phyloP scores from a whole-genome alignment of 208 protist genomes.

The Herpetomonas samuelpessoai region DNA sequence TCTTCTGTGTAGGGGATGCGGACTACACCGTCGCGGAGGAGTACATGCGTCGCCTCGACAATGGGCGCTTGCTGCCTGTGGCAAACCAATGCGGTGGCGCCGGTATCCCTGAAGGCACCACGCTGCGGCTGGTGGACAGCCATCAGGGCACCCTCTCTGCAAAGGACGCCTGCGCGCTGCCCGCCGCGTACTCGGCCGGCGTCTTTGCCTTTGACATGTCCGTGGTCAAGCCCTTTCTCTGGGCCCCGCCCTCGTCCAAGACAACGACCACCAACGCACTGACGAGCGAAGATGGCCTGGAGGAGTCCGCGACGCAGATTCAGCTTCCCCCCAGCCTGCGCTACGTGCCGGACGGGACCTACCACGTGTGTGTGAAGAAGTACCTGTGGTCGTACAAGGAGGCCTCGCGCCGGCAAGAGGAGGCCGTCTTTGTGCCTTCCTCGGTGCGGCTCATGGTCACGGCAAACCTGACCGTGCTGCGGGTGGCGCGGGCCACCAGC shows the following conservation, averaged over 20 bases:
- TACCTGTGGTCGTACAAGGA: slow-evolving; percentile 13
- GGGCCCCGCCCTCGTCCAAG: slow-evolving; percentile 3
- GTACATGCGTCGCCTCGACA: slow-evolving; percentile 23
- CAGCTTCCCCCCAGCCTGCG: slow-evolving; percentile 24
- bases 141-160: slow-evolving; percentile 17
- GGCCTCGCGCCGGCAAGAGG: slow-evolving; percentile 1
- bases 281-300: slow-evolving; percentile 1
- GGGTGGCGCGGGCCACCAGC: slow-evolving; percentile 7
- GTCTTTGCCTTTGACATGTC: slow-evolving; percentile 13
- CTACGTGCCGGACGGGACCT: slow-evolving; percentile 33
- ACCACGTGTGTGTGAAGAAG: slow-evolving; percentile 35
- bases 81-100: slow-evolving; percentile 30
- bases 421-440: slow-evolving; percentile 20
- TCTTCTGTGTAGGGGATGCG: slow-evolving; percentile 41
- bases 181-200: not conserved
- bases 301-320: slow-evolving; percentile 9
- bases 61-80: slow-evolving; percentile 11
- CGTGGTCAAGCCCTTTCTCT: slow-evolving; percentile 20
- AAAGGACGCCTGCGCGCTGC: slow-evolving; percentile 9
- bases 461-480: slow-evolving; percentile 15
- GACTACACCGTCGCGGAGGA: slow-evolving; percentile 12
- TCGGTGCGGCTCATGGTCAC: slow-evolving; percentile 20
- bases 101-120: slow-evolving; percentile 38
- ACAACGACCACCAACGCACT: slow-evolving; percentile 9
- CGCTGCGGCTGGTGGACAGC: slow-evolving; percentile 39